Base-by-base conservation (phyloP, 805 yeast genomes). In the Ogataea paradorogensis region DNA sequence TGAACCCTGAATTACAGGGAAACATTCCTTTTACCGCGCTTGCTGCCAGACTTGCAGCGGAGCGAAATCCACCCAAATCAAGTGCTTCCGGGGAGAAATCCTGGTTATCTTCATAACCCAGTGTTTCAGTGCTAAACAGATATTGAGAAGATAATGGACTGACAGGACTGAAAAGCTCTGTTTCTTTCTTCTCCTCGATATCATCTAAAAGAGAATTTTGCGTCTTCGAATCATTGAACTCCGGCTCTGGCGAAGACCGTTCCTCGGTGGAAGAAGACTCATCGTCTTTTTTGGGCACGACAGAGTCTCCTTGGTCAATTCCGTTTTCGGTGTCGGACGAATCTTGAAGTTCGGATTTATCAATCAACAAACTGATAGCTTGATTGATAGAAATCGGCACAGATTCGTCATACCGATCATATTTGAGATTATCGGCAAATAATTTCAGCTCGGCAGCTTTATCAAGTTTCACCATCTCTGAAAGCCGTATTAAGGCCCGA, bases 401-500 rank as follows among this genome's bases (percentile, higher is more conserved):
- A 5, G 47, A 29, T 13, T 52, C 61, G n/a, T 43, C 46, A 13
- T 33, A 23, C 9, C 35, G 42, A 35, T 46, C 39, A 38, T 50
- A 55, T 7, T 38, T 24, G 15, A 59, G 32, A 7, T 32, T 41
- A 1, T 40, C 22, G 2, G 44, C 40, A 32, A 51, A 55, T 4
- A 32, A 27, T 1, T 33, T 32, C 9, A 52, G 31, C 27, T 48
- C 48, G 2, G 30, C 28, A 4, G n/a, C 24, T 9, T 48, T 37
- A 13, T 49, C 35, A 2, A 43, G 39, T 33, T 51, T 50, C 21
- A 60, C 54, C 44, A 62, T 35, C 33, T 55, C 57, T n/a, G 63
- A 52, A 15, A 65, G 38, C 35, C 70, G 71, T 40, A 76, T 71
- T 32, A 80, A 55, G 1, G 79, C 63, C 47, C 69, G 69, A 34